Percentiles rank a stretch among this genome's conserved stretches.
Conservation (phyloP, 164 flowering plant species). For the Akebia trifoliata region DNA sequence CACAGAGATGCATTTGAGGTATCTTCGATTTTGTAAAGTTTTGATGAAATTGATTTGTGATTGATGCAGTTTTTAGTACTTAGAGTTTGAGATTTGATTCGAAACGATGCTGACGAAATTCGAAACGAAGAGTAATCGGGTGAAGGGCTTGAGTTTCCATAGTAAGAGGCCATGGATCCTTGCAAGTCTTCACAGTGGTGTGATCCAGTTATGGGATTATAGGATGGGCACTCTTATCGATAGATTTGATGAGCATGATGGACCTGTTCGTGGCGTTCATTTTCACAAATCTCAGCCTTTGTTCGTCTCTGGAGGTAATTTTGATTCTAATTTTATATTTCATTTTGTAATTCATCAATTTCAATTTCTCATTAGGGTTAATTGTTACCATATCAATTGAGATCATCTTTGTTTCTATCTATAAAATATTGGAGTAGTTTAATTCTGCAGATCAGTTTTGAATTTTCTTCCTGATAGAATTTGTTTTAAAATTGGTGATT, state of each 20-base stretch:
- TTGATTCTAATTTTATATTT: background rate
- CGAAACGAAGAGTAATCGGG: conserved; percentile 41
- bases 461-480: too few species aligned
- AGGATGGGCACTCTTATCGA: conserved; percentile 41
- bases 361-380: background rate
- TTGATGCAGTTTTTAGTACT: background rate
- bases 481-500: too few species aligned
- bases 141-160: conserved; percentile 42
- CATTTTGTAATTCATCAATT: background rate
- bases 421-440: too few species aligned
- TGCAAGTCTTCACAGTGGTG: conserved; percentile 39
- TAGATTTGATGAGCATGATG: conserved; percentile 37
- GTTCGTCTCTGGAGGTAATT: conserved; percentile 37
- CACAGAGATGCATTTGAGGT: too few species aligned
- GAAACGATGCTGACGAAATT: conserved; percentile 32
- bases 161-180: conserved; percentile 44
- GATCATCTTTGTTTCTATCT: too few species aligned
- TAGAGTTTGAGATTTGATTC: conserved; percentile 13
- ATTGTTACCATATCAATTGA: background rate
- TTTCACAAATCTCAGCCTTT: conserved; percentile 38
- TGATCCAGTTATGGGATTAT: conserved; percentile 43
- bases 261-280: conserved; percentile 40
- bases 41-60: background rate
- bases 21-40: too few species aligned
- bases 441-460: too few species aligned